These are phyloP conservation scores for Senecio squalidus DNA, from an alignment of 140 eudicot genomes.

Conservation along the genomic window DNA sequence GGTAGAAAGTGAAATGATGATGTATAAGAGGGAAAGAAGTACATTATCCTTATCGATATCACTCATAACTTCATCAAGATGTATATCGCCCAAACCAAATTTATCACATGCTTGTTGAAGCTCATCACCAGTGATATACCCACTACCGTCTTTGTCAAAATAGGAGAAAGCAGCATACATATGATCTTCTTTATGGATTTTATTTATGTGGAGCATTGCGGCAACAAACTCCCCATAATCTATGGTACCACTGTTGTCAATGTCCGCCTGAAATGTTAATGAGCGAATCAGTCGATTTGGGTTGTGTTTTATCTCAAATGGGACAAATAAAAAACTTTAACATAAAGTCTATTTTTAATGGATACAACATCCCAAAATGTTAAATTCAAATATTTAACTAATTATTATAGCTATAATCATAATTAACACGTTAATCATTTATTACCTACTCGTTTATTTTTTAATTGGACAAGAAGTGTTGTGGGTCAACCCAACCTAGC, in stretches of 20 bases:
- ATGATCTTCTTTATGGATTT: conserved; percentile 82
- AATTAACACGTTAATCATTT: too few relatives aligned
- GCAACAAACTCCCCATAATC: conserved; percentile 90
- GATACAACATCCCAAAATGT: too few relatives aligned
- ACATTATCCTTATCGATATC: conserved; percentile 89
- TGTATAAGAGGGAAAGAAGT: conserved; percentile 9
- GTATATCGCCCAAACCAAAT: conserved; percentile 70
- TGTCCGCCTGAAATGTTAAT: conserved; percentile 58
- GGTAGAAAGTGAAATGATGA: not conserved
- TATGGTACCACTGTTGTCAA: conserved; percentile 90
- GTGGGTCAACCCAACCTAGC: too few relatives aligned
- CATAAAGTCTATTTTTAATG: too few relatives aligned
- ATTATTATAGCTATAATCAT: too few relatives aligned
- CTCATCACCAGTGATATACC: conserved; percentile 88
- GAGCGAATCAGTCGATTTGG: not conserved
- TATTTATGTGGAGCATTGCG: conserved; percentile 88
- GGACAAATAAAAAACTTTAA: too few relatives aligned
- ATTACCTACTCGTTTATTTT: too few relatives aligned
- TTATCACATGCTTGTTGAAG: conserved; percentile 77
- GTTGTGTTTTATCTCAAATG: too few relatives aligned
- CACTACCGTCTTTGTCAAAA: conserved; percentile 93
- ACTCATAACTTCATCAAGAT: conserved; percentile 61
- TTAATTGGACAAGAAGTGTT: too few relatives aligned
- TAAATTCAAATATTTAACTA: too few relatives aligned
- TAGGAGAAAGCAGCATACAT: conserved; percentile 81